These are phyloP conservation scores for Fraxinus albicans DNA, from an alignment of 305 asterid genomes.

Conservation along the genomic window DNA sequence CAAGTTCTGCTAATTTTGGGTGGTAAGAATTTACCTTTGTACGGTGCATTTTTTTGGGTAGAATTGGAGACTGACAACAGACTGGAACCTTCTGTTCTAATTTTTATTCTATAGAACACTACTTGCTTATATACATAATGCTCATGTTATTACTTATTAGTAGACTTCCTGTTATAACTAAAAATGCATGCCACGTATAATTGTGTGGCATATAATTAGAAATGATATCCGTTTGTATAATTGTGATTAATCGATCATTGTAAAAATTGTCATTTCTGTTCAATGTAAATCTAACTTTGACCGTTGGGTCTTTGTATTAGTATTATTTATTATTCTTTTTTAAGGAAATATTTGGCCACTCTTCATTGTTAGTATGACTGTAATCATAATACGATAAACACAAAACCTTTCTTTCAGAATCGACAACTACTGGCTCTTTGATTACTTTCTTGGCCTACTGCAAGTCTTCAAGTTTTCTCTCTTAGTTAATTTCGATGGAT, in stretches of 20 bases:
- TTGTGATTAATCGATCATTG: not conserved
- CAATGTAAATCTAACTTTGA: not conserved
- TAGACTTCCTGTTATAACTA: not conserved
- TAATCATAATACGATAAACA: not conserved
- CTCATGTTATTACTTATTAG: not conserved
- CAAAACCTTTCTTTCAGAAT: not conserved
- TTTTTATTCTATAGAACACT: not conserved
- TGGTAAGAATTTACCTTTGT: not conserved
- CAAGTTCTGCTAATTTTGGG: not conserved
- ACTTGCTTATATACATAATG: not conserved
- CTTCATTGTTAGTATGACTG: not conserved
- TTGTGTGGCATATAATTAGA: not conserved
- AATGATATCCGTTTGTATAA: not conserved
- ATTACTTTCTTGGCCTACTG: not conserved
- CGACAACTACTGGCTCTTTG: not conserved
- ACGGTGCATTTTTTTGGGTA: not conserved
- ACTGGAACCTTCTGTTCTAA: not conserved
- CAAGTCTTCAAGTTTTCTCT: not conserved
- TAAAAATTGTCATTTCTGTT: not conserved
- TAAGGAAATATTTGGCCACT: not conserved
- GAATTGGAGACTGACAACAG: not conserved
- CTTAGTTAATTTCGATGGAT: conserved; percentile 32
- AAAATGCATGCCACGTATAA: not conserved
- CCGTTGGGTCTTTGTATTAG: not conserved
- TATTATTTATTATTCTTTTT: not conserved